Evolutionary conservation across 2,329 filamentous ascomycete genomes (phyloP).

Genomic region (Lasiodiplodia theobromae): DNA sequence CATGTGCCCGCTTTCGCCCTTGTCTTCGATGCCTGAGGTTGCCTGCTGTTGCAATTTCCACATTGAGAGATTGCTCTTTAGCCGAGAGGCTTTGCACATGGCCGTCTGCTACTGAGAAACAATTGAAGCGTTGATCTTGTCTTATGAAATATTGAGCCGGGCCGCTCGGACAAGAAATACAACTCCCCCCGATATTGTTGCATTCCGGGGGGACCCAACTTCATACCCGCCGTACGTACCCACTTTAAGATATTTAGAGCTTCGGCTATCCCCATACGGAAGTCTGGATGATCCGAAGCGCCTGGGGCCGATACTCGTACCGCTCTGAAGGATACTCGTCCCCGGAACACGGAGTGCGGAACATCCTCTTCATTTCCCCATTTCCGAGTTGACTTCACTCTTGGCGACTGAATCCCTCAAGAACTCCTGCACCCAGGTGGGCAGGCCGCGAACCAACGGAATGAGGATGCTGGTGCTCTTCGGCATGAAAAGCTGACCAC

Average conservation of each 20-base stretch:
- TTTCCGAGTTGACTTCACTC: not conserved
- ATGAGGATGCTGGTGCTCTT: conserved; percentile 35
- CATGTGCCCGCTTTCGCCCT: not conserved
- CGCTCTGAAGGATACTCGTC: not conserved
- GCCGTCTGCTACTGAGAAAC: not conserved
- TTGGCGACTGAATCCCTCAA: conserved; percentile 32
- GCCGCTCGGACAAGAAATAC: not conserved
- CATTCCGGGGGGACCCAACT: not conserved
- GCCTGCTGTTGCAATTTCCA: conserved; percentile 1
- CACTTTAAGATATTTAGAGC: conserved; percentile 15
- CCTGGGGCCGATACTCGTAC: conserved; percentile 10
- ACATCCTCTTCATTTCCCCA: not conserved
- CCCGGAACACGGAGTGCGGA: no score
- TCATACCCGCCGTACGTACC: not conserved
- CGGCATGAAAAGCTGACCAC: conserved; percentile 39
- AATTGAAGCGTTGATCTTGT: not conserved
- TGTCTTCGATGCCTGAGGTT: conserved; percentile 20
- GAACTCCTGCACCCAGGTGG: conserved; percentile 39
- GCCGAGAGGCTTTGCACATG: not conserved
- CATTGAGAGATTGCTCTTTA: not conserved
- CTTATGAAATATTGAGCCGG: not conserved
- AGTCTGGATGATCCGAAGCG: not conserved
- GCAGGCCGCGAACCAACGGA: conserved; percentile 40
- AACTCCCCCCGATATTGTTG: not conserved
- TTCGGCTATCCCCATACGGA: not conserved